A percentile compares a stretch with the other conserved stretches of the same genome.
phyloP scores from a whole-genome alignment of 2,329 filamentous ascomycete genomes.

The Furcasterigmium furcatum region DNA sequence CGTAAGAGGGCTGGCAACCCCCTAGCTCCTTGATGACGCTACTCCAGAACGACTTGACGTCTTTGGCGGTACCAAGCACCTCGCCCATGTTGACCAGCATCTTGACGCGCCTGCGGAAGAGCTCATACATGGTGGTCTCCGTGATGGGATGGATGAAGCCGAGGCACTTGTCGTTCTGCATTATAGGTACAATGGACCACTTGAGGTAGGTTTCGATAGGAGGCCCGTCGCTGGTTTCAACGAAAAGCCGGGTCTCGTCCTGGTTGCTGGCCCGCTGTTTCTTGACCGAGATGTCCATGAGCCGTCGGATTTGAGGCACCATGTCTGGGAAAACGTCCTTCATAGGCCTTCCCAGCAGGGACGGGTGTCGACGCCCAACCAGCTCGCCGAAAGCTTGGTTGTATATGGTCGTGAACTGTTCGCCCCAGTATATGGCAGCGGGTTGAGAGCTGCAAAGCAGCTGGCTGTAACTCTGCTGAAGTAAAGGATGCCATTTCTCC shows the following conservation, averaged over 20 bases:
- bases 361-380: conserved; percentile 62
- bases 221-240: conserved; percentile 35
- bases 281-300: conserved; percentile 26
- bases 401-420: conserved; percentile 60
- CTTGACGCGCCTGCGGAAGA: conserved; percentile 46
- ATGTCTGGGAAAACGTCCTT: conserved; percentile 42
- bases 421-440: conserved; percentile 62
- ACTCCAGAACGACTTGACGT: conserved; percentile 45
- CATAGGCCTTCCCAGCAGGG: conserved; percentile 57
- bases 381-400: conserved; percentile 64
- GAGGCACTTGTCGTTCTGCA: conserved; percentile 35
- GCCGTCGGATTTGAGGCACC: conserved; percentile 48
- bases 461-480: conserved; percentile 42
- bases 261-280: conserved; percentile 30
- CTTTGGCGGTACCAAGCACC: conserved; percentile 34
- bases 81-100: conserved; percentile 47
- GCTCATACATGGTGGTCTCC: conserved; percentile 42
- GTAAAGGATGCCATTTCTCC: conserved; percentile 39
- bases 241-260: conserved; percentile 42
- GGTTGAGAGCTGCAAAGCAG: conserved; percentile 42
- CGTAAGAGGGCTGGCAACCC: conserved; percentile 38
- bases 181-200: conserved; percentile 44
- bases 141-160: conserved; percentile 45
- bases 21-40: conserved; percentile 40
- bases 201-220: conserved; percentile 45